Evolutionary conservation across 2,329 filamentous ascomycete species (phyloP), one percentile per base, ranked within the genome.

Genomic region (Talaromyces atroroseus): DNA sequence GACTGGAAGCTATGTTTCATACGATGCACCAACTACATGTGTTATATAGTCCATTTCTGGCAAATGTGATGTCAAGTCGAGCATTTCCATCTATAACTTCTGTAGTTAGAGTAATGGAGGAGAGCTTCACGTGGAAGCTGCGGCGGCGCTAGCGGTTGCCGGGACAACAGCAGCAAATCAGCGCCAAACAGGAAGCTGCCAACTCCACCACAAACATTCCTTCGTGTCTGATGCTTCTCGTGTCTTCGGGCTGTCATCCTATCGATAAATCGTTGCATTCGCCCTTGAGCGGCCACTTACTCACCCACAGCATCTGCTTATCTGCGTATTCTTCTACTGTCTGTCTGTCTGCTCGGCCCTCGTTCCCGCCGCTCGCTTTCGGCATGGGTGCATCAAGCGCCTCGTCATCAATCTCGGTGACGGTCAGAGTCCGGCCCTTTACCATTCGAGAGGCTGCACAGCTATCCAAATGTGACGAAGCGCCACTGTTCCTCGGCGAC

Each of bases 381-480:
- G 56, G 24, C 34, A 78, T 78, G 76, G 68, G 71, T 60, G 65
- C 68, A 57, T 63, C 71, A 49, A 74, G 70, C 59, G 75, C 75
- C 62, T 73, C 77, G 59, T 78, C 77, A 20, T 79, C 77, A 12
- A 80, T 80, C 59, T 76, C 72, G 40, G 77, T 80, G 61, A 71
- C 76, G 38, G 82, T 87, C 61, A 77, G 83, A 71, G 83, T 87
- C 50, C 79, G 84, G 59, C 84, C 84, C 21, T 87, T 87, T 65
- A 87, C 84, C 12, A 96, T 97, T 64, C 82, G 91, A 76, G 94
- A 99, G 80, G 94, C 94, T 64, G 94, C 94, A 42, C 92, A 97
- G 76, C 77, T 99, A 79, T 76, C 78, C 32, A 80, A 79, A 71
- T 75, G 73, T 66, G 92, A 99, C 65, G 92, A 96, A 72, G 86